Base-by-base conservation (phyloP, 768 basidiomycete genomes). In the Xanthoconium stramineum region DNA sequence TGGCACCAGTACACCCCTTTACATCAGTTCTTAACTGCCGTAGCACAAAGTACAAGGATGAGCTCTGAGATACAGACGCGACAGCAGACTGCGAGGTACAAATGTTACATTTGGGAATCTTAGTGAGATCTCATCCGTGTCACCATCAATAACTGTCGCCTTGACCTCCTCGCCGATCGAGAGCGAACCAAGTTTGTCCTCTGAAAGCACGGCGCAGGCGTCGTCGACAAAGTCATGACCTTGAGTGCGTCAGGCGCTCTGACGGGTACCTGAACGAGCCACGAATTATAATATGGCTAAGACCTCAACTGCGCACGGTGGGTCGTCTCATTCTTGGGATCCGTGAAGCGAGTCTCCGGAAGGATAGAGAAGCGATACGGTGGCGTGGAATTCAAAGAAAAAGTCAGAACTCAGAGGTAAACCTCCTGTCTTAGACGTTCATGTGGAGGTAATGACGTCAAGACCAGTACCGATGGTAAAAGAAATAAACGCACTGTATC, bases 361-460 rank as follows among this genome's bases (percentile, higher is more conserved):
- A 3, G 78, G 75, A 24, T 81, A 79, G 6, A 91, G 75, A 14
- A 95, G 81, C 2, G 92, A 79, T 3, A 94, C 80, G 0, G 93
- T 92, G 6, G 96, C 94, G 62, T 94, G 92, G 72, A 97, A 95
- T 0, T 91, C 92, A 3, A 89, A 75, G n/a, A n/a, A n/a, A 71
- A 98, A 97, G 69, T 98, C 95, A 3, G 93, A 92, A 3, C 96
- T 95, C 2, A 98, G 78, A 0, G 93, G 86, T 3, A 95, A 78
- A 13, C 85, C 69, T 0, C 78, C 71, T n/a, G 74, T 71, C 6
- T 69, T 75, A 11, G 88, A 86, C 4, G 70, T 69, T 56, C 83
- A 86, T 53, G 1, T 38, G 37, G 12, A 35, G 33, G 12, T 2
- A 24, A 45, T 50, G 24, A n/a, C 14, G 32, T 37, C 32, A 5